Percentiles rank a stretch among this genome's conserved stretches.
These are phyloP conservation scores for Parietaria judaica DNA, from an alignment of 306 rosid species.

Conservation along the genomic window DNA sequence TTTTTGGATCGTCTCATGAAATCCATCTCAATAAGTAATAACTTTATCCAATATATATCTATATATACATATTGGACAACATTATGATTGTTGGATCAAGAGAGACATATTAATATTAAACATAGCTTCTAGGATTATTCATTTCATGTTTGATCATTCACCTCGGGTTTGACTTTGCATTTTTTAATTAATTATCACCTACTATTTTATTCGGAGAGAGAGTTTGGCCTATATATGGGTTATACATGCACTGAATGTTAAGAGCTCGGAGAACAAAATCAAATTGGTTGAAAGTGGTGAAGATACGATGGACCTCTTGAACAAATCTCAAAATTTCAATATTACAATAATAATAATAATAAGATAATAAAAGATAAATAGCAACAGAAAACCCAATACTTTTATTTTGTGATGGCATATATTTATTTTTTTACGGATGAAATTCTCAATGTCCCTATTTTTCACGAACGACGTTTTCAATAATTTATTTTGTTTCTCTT, in stretches of 20 bases:
- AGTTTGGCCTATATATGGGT: not conserved
- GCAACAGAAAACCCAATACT: too few relatives aligned
- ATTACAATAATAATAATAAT: too few relatives aligned
- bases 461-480: too few relatives aligned
- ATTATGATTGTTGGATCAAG: not conserved
- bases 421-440: too few relatives aligned
- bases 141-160: too few relatives aligned
- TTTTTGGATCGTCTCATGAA: not conserved
- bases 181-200: conserved; percentile 1
- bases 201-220: not conserved
- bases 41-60: not conserved
- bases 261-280: not conserved
- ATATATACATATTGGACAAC: not conserved
- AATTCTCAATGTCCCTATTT: too few relatives aligned
- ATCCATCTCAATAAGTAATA: too few relatives aligned
- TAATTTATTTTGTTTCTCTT: too few relatives aligned
- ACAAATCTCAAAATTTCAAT: not conserved
- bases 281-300: conserved; percentile 3
- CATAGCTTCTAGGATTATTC: too few relatives aligned
- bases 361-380: too few relatives aligned
- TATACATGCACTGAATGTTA: not conserved
- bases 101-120: not conserved
- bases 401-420: too few relatives aligned
- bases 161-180: conserved; percentile 21
- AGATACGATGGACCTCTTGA: conserved; percentile 11